phyloP scores from a whole-genome alignment of 768 basidiomycete species.

The Macrolepiota albuminosa region DNA sequence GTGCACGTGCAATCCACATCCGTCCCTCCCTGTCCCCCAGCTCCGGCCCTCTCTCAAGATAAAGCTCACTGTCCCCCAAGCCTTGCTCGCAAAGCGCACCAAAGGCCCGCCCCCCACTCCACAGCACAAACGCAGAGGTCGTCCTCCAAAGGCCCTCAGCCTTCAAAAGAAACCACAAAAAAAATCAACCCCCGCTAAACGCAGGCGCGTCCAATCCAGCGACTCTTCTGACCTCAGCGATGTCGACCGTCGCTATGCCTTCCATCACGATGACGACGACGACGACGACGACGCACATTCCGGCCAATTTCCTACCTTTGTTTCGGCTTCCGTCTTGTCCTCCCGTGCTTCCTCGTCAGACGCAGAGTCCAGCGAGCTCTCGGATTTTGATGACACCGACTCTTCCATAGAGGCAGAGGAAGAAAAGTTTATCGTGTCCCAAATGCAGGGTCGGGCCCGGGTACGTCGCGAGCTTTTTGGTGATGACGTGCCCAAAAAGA shows the following conservation, averaged over 20 bases:
- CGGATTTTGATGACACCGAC: slow-evolving; percentile 46
- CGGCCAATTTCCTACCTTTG: slow-evolving; percentile 58
- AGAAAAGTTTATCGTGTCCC: slow-evolving; percentile 51
- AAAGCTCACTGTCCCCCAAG: slow-evolving; percentile 62
- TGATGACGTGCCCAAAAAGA: slow-evolving; percentile 39
- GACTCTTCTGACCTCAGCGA: slow-evolving; percentile 32
- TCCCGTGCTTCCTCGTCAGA: slow-evolving; percentile 42
- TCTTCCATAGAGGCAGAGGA: slow-evolving; percentile 59
- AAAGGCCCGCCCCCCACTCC: slow-evolving; percentile 22
- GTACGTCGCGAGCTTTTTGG: slow-evolving; percentile 57
- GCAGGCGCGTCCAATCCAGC: slow-evolving; percentile 26
- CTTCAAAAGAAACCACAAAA: slow-evolving; percentile 21
- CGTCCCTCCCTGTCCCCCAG: slow-evolving; percentile 32
- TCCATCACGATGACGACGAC: slow-evolving; percentile 24
- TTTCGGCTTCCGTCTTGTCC: slow-evolving; percentile 57
- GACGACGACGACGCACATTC: slow-evolving; percentile 31
- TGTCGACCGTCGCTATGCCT: slow-evolving; percentile 26
- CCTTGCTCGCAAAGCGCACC: slow-evolving; percentile 42
- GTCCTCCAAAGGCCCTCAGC: slow-evolving; percentile 45
- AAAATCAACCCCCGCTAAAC: slow-evolving; percentile 25
- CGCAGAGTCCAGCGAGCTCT: slow-evolving; percentile 35
- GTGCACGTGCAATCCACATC: slow-evolving; percentile 59
- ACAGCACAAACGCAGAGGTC: slow-evolving; percentile 42
- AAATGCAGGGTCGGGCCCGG: slow-evolving; percentile 46
- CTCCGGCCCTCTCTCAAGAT: slow-evolving; percentile 58